Percentiles rank a stretch among this genome's conserved stretches.
phyloP scores from a whole-genome alignment of 768 basidiomycete genomes.

The Phlebiopsis flavidoalba region DNA sequence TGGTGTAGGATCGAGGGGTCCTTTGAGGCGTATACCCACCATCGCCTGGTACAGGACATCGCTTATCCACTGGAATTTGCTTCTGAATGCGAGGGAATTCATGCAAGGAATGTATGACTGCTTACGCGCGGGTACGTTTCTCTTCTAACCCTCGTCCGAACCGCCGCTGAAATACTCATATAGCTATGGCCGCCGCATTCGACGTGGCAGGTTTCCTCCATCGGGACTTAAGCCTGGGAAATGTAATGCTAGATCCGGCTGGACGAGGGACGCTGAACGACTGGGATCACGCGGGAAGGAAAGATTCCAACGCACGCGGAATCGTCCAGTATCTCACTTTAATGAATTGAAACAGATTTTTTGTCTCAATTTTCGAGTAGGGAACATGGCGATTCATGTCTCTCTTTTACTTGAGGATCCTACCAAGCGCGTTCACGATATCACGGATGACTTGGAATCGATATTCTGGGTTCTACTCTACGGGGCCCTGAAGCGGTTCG shows the following conservation, averaged over 20 bases:
- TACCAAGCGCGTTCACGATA: background rate
- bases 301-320: background rate
- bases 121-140: constrained; percentile 4
- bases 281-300: background rate
- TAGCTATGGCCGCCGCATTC: background rate
- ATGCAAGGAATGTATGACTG: constrained; percentile 2
- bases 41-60: constrained; percentile 9
- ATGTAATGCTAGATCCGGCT: background rate
- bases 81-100: background rate
- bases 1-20: background rate
- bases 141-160: background rate
- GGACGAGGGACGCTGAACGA: background rate
- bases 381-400: background rate
- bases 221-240: constrained; percentile 8
- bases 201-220: background rate
- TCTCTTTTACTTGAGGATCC: background rate
- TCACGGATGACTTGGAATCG: background rate
- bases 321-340: background rate
- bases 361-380: background rate
- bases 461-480: background rate
- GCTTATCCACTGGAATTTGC: background rate
- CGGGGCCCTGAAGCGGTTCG: background rate
- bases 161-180: background rate
- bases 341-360: background rate
- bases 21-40: background rate